phyloP scores from a whole-genome alignment of 179 eudicot genomes.

The Spinacia oleracea region DNA sequence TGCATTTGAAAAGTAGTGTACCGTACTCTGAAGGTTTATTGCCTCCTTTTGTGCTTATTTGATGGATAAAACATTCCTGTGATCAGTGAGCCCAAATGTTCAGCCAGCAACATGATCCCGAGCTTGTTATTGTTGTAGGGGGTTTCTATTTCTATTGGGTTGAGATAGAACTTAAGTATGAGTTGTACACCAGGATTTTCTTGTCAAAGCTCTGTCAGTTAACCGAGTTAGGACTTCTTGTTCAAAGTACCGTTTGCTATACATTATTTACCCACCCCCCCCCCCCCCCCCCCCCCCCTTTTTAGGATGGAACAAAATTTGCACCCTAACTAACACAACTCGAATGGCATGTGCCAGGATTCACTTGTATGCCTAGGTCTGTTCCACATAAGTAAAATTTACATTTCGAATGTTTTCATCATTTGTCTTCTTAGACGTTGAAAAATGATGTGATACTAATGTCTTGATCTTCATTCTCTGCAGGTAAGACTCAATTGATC shows the following conservation, averaged over 20 bases:
- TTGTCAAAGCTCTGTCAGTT: neutral
- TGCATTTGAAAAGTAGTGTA: neutral
- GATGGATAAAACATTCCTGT: neutral
- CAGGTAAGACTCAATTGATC: slow-evolving; percentile 98
- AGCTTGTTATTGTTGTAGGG: neutral
- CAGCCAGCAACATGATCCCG: neutral
- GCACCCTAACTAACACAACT: neutral
- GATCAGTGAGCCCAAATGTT: neutral
- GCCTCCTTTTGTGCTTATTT: neutral
- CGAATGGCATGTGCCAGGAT: neutral
- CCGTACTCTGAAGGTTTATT: neutral
- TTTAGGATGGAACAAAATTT: neutral
- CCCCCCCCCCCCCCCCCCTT: no score
- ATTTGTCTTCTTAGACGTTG: neutral
- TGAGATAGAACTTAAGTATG: neutral
- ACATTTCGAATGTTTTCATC: neutral
- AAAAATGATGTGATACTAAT: neutral
- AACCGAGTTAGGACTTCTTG: neutral
- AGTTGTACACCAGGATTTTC: neutral
- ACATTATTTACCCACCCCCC: no score
- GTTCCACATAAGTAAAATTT: neutral
- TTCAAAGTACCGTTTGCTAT: neutral
- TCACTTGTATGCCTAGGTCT: neutral
- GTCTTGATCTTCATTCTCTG: slow-evolving; percentile 19
- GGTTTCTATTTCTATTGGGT: neutral